A percentile compares a stretch with the other conserved stretches of the same genome.
Evolutionary conservation across 768 basidiomycete genomes (phyloP).

Genomic region (Auriscalpium vulgare): DNA sequence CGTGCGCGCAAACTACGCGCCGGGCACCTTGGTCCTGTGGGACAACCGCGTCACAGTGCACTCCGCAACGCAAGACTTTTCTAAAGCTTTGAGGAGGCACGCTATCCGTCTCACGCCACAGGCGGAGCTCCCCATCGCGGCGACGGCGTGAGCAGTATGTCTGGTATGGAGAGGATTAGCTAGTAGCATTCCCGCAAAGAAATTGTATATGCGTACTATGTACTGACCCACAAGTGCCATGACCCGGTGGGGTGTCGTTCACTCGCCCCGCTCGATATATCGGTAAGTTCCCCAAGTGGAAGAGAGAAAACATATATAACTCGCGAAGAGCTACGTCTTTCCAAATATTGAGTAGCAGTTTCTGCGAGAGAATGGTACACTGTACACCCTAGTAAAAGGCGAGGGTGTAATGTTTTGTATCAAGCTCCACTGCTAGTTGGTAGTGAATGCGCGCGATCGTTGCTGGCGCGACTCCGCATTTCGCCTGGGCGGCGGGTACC

Average conservation of each 20-base stretch:
- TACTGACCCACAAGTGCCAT: background rate
- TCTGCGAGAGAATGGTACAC: constrained; percentile 31
- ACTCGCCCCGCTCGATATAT: background rate
- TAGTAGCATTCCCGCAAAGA: too few relatives aligned
- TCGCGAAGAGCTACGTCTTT: constrained; percentile 9
- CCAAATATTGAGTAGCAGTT: constrained; percentile 13
- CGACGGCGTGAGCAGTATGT: background rate
- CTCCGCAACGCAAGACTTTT: constrained; percentile 36
- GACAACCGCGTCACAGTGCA: constrained; percentile 43
- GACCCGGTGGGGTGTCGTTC: background rate
- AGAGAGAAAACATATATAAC: background rate
- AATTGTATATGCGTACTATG: too few relatives aligned
- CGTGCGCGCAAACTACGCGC: constrained; percentile 39
- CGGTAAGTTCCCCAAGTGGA: background rate
- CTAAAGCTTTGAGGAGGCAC: constrained; percentile 30
- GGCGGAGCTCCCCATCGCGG: constrained; percentile 38
- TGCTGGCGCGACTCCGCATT: too few relatives aligned
- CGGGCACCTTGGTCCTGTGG: constrained; percentile 53
- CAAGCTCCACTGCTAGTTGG: constrained; percentile 2
- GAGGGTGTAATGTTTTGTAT: constrained; percentile 41
- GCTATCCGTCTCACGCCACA: constrained; percentile 42
- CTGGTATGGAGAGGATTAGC: too few relatives aligned
- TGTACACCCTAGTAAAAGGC: constrained; percentile 65
- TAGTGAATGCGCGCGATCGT: too few relatives aligned
- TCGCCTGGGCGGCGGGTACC: too few relatives aligned